Conservation (phyloP, 2,329 filamentous ascomycete species). For the Pseudocercospora macadamiae region DNA sequence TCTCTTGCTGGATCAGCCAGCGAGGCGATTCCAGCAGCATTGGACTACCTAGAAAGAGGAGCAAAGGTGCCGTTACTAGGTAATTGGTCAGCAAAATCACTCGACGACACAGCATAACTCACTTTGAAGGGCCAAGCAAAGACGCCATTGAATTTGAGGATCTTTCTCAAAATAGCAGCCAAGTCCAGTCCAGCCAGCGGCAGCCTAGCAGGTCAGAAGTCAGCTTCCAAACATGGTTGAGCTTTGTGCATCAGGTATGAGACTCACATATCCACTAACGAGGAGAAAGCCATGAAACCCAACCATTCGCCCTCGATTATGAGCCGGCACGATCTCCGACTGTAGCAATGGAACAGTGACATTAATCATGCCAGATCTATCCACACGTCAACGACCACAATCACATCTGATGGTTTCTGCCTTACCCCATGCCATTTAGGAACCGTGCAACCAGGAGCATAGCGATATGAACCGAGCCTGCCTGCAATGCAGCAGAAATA, state of each 20-base stretch:
- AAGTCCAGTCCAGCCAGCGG: neutral
- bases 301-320: neutral
- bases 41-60: neutral
- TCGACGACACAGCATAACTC: neutral
- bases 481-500: neutral
- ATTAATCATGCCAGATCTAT: neutral
- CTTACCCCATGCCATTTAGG: neutral
- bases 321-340: neutral
- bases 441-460: neutral
- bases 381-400: neutral
- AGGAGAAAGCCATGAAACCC: neutral
- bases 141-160: neutral
- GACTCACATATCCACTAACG: neutral
- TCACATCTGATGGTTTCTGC: neutral
- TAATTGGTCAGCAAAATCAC: neutral
- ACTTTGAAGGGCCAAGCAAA: neutral
- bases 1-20: constrained; percentile 52
- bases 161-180: neutral
- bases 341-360: neutral
- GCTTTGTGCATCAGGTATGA: neutral
- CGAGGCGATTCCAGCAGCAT: constrained; percentile 50
- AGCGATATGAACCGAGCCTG: neutral
- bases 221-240: neutral
- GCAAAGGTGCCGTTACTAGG: neutral
- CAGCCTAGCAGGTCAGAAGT: neutral